phyloP scores from a whole-genome alignment of 2,329 filamentous ascomycete genomes.

The Aspergillaceae sp. region DNA sequence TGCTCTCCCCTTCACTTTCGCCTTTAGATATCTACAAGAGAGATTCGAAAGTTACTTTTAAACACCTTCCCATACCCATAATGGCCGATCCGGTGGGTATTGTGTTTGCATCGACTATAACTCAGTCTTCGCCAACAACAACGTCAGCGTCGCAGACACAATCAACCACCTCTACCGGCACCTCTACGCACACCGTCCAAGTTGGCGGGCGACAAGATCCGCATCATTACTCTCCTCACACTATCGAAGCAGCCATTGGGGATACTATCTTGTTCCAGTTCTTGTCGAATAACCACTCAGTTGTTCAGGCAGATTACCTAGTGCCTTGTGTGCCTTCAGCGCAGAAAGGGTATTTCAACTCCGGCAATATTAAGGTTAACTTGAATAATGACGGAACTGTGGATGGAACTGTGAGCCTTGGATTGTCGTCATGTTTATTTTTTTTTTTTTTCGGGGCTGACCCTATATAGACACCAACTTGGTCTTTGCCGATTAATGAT shows the following conservation, averaged over 20 bases:
- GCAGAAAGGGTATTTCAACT: no score
- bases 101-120: no score
- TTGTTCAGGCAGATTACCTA: constrained; percentile 52
- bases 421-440: background rate
- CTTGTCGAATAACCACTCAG: constrained; percentile 55
- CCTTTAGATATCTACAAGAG: no score
- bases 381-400: constrained; percentile 31
- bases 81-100: no score
- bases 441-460: no score
- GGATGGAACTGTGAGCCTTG: constrained; percentile 20
- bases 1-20: no score
- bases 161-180: constrained; percentile 9
- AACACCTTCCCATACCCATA: no score
- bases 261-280: constrained; percentile 48
- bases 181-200: constrained; percentile 24
- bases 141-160: background rate
- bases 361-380: no score
- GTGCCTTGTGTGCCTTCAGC: constrained; percentile 54
- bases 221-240: constrained; percentile 24
- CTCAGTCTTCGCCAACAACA: background rate
- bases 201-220: constrained; percentile 25
- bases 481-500: constrained; percentile 46
- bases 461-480: constrained; percentile 25
- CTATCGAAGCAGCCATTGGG: constrained; percentile 21
- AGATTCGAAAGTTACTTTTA: no score